Base-by-base conservation (phyloP, 2,329 filamentous ascomycete genomes). In the Metarhizium guizhouense region DNA sequence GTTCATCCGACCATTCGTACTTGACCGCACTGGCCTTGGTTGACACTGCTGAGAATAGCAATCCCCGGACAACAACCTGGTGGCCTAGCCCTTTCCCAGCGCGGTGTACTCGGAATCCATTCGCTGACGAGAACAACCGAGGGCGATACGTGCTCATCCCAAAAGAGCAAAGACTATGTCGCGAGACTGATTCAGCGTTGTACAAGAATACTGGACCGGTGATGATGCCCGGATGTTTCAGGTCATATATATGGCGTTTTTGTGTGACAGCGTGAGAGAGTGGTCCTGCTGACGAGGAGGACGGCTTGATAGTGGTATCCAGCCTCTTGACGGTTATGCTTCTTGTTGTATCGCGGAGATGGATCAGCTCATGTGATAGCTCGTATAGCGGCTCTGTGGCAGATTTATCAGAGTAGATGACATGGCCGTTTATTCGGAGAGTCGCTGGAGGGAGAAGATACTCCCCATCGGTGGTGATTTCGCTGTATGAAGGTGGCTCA, bases 311-410 rank as follows among this genome's bases (percentile, higher is more conserved):
- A 6, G 56, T 55, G 53, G 64, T 58, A 54, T 72, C 66, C n/a
- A 72, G 58, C 7, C 68, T 64, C 51, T 67, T 61, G 40, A 72
- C 55, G 47, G 60, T 60, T 6, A 72, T 65, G 45, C 54, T 65
- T 16, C 64, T 64, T 53, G 70, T 65, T 14, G 63, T 61, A 42
- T 71, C 67, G 36, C 62, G 62, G 10, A 72, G 61, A 47, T 66
- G 68, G 36, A 60, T 65, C 13, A 71, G 61, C 6, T 64, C 64
- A 54, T 71, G 68, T 1, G 70, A 71, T 55, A 71, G 65, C 45
- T 72, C 70, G 58, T 71, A 72, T 13, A 70, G 60, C 1, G 70
- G 66, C 36, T 65, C 63, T 16, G 64, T 61, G 20, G 62, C 54
- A 3, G 63, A 57, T 18, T 67, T 62, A 47, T 60, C 59, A 1